Conservation (phyloP, 2,329 filamentous ascomycete genomes). For the Apiospora malaysiana region DNA sequence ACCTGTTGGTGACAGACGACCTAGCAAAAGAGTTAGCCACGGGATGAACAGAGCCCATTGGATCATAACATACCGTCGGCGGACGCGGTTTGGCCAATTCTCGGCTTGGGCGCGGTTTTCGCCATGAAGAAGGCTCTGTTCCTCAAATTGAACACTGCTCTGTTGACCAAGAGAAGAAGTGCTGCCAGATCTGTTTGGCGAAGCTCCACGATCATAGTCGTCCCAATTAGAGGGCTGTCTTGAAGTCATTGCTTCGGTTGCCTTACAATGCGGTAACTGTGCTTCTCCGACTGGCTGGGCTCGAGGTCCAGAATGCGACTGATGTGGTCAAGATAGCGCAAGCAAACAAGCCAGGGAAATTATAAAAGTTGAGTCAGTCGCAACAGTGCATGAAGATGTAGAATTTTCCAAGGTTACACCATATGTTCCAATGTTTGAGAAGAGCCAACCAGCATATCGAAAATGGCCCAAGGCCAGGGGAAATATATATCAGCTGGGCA, state of each 20-base stretch:
- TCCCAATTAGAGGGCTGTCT: slow-evolving; percentile 48
- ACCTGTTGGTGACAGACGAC: slow-evolving; percentile 63
- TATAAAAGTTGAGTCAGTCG: not conserved
- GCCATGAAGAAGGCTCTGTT: slow-evolving; percentile 51
- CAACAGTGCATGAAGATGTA: slow-evolving; percentile 1
- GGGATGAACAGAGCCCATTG: slow-evolving; percentile 26
- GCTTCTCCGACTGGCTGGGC: not conserved
- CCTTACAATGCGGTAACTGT: not conserved
- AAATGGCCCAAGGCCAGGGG: not conserved
- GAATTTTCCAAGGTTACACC: slow-evolving; percentile 16
- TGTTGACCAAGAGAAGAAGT: slow-evolving; percentile 46
- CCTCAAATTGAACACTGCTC: slow-evolving; percentile 48
- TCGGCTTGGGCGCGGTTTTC: slow-evolving; percentile 43
- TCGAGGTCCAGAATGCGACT: not conserved
- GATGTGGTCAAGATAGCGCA: not conserved
- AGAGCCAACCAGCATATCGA: not conserved
- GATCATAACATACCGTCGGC: slow-evolving; percentile 2
- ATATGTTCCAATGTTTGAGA: slow-evolving; percentile 6
- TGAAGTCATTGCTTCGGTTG: slow-evolving; percentile 28
- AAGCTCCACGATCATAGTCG: slow-evolving; percentile 51
- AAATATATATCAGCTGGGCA: not conserved
- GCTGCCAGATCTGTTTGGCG: slow-evolving; percentile 48
- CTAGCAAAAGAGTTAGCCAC: slow-evolving; percentile 41
- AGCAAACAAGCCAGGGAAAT: not conserved
- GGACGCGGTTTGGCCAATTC: slow-evolving; percentile 32